These are phyloP conservation scores for Pilaira anomala DNA, from an alignment of 192 early-diverging fungal genomes.

Conservation along the genomic window DNA sequence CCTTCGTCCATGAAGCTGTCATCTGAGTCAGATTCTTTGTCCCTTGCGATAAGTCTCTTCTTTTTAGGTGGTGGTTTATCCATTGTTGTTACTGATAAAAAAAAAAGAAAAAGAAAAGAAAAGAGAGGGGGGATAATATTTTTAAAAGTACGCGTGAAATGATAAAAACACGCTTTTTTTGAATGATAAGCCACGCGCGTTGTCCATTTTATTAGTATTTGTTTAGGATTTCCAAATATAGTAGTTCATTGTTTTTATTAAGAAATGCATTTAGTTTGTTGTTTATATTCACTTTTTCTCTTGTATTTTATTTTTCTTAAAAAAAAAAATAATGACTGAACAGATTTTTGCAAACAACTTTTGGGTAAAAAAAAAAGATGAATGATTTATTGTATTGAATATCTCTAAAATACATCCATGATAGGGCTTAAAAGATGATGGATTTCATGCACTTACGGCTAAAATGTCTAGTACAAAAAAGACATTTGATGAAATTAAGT, in stretches of 20 bases:
- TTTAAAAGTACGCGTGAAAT: too few species aligned
- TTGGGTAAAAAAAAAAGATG: constrained; percentile 22
- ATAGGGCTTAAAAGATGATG: constrained; percentile 65
- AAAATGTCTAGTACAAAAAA: constrained; percentile 67
- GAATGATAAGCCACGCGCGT: too few species aligned
- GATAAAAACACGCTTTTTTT: too few species aligned
- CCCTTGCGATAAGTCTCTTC: neutral
- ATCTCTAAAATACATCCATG: too few species aligned
- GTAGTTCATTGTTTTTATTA: neutral
- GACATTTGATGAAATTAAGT: constrained; percentile 64
- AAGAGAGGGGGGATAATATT: too few species aligned
- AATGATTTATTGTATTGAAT: neutral
- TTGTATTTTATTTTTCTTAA: neutral
- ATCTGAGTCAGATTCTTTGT: neutral
- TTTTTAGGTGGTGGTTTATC: neutral
- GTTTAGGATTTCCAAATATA: too few species aligned
- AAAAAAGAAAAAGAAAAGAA: too few species aligned
- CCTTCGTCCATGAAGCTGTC: neutral
- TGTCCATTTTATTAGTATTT: too few species aligned
- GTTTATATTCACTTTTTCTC: constrained; percentile 1
- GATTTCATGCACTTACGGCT: constrained; percentile 61
- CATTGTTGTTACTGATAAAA: too few species aligned
- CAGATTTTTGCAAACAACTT: constrained; percentile 32
- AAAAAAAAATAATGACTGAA: neutral
- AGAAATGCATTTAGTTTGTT: constrained; percentile 8